Evolutionary conservation across 441 rosid species (phyloP).

Genomic region (Sinapis alba): DNA sequence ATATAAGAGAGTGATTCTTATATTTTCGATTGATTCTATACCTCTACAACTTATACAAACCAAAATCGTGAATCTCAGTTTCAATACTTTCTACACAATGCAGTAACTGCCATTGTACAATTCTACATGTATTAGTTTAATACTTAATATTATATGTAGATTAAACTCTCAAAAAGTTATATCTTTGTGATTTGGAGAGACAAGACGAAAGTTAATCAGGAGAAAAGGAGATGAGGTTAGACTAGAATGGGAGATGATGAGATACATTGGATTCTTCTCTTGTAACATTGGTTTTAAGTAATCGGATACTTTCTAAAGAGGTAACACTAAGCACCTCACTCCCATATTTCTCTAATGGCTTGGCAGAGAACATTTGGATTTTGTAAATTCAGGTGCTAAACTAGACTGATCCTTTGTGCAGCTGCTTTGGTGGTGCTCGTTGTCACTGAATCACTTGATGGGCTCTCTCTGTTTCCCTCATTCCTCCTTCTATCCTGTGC

Average conservation of each 20-base stretch:
- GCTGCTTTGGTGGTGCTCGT: slow-evolving; percentile 31
- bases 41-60: no score
- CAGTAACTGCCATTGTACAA: neutral
- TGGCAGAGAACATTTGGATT: slow-evolving; percentile 12
- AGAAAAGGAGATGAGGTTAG: neutral
- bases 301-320: slow-evolving; percentile 17
- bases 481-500: slow-evolving; percentile 49
- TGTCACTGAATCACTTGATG: slow-evolving; percentile 50
- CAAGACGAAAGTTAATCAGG: neutral
- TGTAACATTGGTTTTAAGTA: neutral
- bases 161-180: neutral
- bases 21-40: no score
- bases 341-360: slow-evolving; percentile 16
- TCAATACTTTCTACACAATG: neutral
- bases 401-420: slow-evolving; percentile 27
- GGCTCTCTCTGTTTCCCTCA: slow-evolving; percentile 53
- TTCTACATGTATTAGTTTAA: neutral
- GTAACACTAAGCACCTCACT: slow-evolving; percentile 16
- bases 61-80: no score
- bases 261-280: slow-evolving; percentile 9
- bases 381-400: slow-evolving; percentile 16
- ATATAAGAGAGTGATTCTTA: no score
- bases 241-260: slow-evolving; percentile 1
- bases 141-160: neutral
- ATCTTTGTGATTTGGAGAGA: neutral